Evolutionary conservation across 2,329 filamentous ascomycete genomes (phyloP).

Genomic region (Didymella glomerata): DNA sequence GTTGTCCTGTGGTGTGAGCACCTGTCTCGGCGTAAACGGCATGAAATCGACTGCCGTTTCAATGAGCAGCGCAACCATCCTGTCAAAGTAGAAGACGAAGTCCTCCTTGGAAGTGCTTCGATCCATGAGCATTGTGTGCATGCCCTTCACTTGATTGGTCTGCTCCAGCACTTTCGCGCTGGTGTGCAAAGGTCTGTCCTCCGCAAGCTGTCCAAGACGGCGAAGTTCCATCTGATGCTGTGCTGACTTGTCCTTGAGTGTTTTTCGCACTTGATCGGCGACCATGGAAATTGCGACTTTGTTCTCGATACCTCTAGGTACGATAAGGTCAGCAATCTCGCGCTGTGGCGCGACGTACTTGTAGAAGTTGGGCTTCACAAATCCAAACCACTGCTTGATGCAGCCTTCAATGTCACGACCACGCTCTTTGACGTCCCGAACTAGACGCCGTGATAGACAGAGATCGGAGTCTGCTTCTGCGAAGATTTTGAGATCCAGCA

Average conservation of each 20-base stretch:
- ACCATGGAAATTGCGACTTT: slow-evolving; percentile 95
- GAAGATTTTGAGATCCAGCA: slow-evolving; percentile 96
- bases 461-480: slow-evolving; percentile 96
- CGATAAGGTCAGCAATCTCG: slow-evolving; percentile 91
- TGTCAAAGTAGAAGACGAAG: slow-evolving; percentile 97
- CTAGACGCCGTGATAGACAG: slow-evolving; percentile 74
- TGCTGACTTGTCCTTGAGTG: slow-evolving; percentile 83
- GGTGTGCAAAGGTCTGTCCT: slow-evolving; percentile 75
- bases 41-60: slow-evolving; percentile 69
- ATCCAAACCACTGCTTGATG: slow-evolving; percentile 97
- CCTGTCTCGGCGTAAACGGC: slow-evolving; percentile 68
- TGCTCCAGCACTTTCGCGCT: slow-evolving; percentile 78
- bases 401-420: slow-evolving; percentile 92
- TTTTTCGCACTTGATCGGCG: slow-evolving; percentile 88
- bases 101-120: slow-evolving; percentile 82
- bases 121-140: slow-evolving; percentile 90
- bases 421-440: slow-evolving; percentile 87
- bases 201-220: slow-evolving; percentile 75
- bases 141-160: slow-evolving; percentile 82
- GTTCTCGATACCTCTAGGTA: slow-evolving; percentile 94
- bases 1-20: slow-evolving; percentile 75
- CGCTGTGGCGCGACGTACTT: slow-evolving; percentile 93
- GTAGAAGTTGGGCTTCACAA: slow-evolving; percentile 96
- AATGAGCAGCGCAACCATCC: slow-evolving; percentile 82
- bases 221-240: slow-evolving; percentile 82